Evolutionary conservation across 176 grass and related monocot species (phyloP), one percentile per base, ranked within the genome.

Genomic region (Hordeum marinum): DNA sequence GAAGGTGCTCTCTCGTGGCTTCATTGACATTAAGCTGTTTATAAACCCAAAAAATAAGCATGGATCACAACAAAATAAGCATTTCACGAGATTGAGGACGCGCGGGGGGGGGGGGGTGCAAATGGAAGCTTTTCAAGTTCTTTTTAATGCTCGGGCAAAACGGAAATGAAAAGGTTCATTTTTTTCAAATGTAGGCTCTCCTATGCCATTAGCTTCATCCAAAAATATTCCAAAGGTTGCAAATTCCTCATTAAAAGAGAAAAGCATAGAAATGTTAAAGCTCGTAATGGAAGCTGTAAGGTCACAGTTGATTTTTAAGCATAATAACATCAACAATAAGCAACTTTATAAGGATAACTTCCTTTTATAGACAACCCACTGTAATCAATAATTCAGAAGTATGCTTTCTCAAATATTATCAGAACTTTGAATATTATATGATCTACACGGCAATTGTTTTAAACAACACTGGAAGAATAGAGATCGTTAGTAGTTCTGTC

Each of bases 21-120:
- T 75, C 43, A 32, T 75, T 75, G 43, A 75, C 15, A 50, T 75
- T 75, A 75, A 75, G 13, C 72, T 75, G 45, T 29, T 75, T 74
- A 20, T 74, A 20, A 75, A 52, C 42, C 46, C 46, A 74, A 50
- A 23, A 75, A 29, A 52, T 43, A 75, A 31, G 15, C 43, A 75
- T 75, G 5, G 4, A 52, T 75, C 14, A 52, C 42, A 75, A 75
- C 42, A 50, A 41, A 74, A 74, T 74, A 50, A 74, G 41, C 25
- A 74, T 50, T 74, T 74, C 71, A 50, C 71, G 29, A 48, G 42
- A 72, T 17, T 48, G 71, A 29, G 43, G 26, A 26, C 40, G 12
- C 9, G 10, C 10, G 67, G 35, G 39, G n/a, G 21, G 32, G 39
- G 6, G 50, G 50, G 50, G 6, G 26, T 73, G 41, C 69, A 48